Percentiles rank a stretch among this genome's conserved stretches.
Evolutionary conservation across 2,329 filamentous ascomycete species (phyloP).

Genomic region (Penicillium sp.): DNA sequence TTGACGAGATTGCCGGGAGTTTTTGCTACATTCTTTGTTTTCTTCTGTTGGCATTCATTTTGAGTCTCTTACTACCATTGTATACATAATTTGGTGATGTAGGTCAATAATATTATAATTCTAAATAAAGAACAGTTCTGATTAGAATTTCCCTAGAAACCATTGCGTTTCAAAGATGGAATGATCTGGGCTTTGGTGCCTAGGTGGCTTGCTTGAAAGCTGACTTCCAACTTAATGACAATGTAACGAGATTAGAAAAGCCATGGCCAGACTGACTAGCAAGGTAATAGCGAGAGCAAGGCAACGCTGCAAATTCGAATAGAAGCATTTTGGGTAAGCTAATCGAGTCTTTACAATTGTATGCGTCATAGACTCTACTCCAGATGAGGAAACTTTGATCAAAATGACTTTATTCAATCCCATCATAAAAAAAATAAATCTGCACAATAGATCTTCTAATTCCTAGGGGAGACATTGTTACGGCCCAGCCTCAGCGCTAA

Average conservation of each 20-base stretch:
- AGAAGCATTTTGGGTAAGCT: neutral
- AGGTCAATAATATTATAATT: neutral
- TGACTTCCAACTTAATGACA: neutral
- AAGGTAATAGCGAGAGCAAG: neutral
- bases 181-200: neutral
- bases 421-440: neutral
- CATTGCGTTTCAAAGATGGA: neutral
- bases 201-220: neutral
- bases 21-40: neutral
- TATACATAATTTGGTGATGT: slow-evolving; percentile 6
- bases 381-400: neutral
- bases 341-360: neutral
- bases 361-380: slow-evolving; percentile 3
- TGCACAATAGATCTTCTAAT: neutral
- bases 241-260: neutral
- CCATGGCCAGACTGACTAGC: neutral
- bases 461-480: neutral
- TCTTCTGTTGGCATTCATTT: neutral
- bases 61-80: slow-evolving; percentile 3
- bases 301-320: neutral
- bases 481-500: slow-evolving; percentile 28
- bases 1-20: neutral
- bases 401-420: neutral
- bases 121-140: neutral
- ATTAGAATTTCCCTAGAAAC: no score